Conservation (phyloP, 1,284 basidiomycete species). For the Lentinula novae-zelandiae region DNA sequence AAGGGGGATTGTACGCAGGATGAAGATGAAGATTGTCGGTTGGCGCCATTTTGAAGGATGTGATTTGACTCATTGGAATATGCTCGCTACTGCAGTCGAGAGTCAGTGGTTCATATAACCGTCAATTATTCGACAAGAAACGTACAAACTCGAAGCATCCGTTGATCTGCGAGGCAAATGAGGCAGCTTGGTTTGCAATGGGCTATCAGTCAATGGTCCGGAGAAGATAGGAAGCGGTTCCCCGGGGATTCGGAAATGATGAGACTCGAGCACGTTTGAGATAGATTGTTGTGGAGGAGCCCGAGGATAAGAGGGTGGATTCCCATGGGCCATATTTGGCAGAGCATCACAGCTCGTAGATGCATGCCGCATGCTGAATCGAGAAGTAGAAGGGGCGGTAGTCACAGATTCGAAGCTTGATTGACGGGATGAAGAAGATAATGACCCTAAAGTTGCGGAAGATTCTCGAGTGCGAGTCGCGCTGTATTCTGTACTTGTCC, state of each 20-base stretch:
- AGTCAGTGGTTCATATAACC: neutral
- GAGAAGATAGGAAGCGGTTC: conserved; percentile 1
- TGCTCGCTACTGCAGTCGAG: neutral
- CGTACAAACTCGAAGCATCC: neutral
- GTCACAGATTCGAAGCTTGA: conserved; percentile 15
- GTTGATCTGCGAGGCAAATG: conserved; percentile 1
- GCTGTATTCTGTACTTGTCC: conserved; percentile 4
- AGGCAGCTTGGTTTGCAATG: neutral
- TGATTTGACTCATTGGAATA: neutral
- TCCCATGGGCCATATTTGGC: neutral
- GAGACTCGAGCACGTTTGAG: conserved; percentile 7
- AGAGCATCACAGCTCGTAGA: conserved; percentile 10
- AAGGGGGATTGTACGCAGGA: conserved; percentile 1
- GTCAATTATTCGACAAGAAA: neutral
- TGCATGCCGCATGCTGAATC: conserved; percentile 4
- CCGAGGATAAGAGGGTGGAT: neutral
- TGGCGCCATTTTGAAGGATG: neutral
- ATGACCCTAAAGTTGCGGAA: conserved; percentile 6
- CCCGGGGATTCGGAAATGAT: neutral
- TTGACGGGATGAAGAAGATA: conserved; percentile 13
- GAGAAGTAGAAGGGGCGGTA: conserved; percentile 8
- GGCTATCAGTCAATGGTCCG: neutral
- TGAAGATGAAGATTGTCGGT: neutral
- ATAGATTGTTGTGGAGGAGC: conserved; percentile 5
- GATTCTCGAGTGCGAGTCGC: conserved; percentile 8